Conservation (phyloP, 768 basidiomycete genomes). For the Gymnopilus junonius region DNA sequence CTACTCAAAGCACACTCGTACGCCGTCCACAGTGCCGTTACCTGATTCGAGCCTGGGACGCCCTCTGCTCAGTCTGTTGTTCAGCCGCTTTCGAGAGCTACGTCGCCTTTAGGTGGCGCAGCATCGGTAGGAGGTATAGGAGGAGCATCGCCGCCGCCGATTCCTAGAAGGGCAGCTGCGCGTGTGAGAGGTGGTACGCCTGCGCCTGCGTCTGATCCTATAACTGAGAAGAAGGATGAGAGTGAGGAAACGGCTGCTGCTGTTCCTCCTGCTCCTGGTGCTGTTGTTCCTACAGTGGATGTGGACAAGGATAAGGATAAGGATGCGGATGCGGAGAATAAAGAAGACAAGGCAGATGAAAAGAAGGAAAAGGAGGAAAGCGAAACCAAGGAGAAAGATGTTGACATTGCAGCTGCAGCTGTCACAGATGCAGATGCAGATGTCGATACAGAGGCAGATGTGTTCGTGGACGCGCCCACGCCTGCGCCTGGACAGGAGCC, state of each 20-base stretch:
- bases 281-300: constrained; percentile 5
- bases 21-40: constrained; percentile 42
- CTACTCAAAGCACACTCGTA: constrained; percentile 25
- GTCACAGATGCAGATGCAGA: not conserved
- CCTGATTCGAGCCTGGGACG: constrained; percentile 51
- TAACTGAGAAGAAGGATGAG: not conserved
- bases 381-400: no score
- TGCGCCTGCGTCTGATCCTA: constrained; percentile 12
- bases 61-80: constrained; percentile 24
- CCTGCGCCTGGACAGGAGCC: not conserved
- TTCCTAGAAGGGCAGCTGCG: constrained; percentile 69
- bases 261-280: constrained; percentile 2
- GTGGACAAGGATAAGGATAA: constrained; percentile 13
- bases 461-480: constrained; percentile 23
- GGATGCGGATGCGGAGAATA: not conserved
- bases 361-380: not conserved
- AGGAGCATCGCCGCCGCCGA: constrained; percentile 50
- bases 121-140: constrained; percentile 29
- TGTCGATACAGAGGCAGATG: constrained; percentile 7
- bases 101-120: no score
- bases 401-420: no score
- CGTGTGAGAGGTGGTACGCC: constrained; percentile 43
- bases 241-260: not conserved
- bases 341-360: not conserved
- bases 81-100: constrained; percentile 32